A percentile compares a stretch with the other conserved stretches of the same genome.
phyloP scores from a whole-genome alignment of 1,284 basidiomycete genomes.

The Cutaneotrichosporon cyanovorans region DNA sequence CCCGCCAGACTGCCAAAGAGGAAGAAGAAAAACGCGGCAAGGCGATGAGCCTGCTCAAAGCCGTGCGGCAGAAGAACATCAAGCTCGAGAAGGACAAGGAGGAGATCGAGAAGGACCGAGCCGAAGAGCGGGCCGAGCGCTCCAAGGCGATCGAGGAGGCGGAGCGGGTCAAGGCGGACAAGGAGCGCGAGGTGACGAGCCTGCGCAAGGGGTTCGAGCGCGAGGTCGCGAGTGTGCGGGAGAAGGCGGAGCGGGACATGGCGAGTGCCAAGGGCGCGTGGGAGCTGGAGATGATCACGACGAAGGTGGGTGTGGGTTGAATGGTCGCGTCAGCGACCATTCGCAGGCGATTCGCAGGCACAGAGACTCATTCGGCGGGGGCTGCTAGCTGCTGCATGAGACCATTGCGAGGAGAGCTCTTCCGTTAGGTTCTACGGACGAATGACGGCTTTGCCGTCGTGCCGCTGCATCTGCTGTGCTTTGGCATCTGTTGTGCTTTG shows the following conservation, averaged over 20 bases:
- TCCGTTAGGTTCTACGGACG: too few species aligned
- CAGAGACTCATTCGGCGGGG: too few species aligned
- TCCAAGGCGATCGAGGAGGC: slow-evolving; percentile 44
- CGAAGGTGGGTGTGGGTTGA: slow-evolving; percentile 53
- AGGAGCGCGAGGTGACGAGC: slow-evolving; percentile 61
- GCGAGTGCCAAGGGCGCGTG: slow-evolving; percentile 59
- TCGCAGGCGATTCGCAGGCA: too few species aligned
- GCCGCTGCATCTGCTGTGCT: too few species aligned
- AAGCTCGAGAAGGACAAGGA: slow-evolving; percentile 89
- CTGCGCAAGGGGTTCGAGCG: slow-evolving; percentile 68
- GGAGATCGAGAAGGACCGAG: slow-evolving; percentile 54
- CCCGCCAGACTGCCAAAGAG: slow-evolving; percentile 63
- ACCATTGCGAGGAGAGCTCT: too few species aligned
- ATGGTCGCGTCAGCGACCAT: too few species aligned
- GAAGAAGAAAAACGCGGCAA: slow-evolving; percentile 95
- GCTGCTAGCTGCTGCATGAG: too few species aligned
- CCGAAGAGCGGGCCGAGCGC: slow-evolving; percentile 60
- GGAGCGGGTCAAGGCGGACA: slow-evolving; percentile 52
- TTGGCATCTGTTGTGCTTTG: too few species aligned
- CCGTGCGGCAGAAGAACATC: slow-evolving; percentile 82
- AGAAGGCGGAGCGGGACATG: slow-evolving; percentile 64
- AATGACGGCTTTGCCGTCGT: too few species aligned
- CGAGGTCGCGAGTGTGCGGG: slow-evolving; percentile 58
- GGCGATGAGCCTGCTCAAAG: slow-evolving; percentile 79
- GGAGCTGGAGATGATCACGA: slow-evolving; percentile 65